A percentile compares a stretch with the other conserved stretches of the same genome.
Conservation (phyloP, 257 asterid species). For the Solanum clarkiae region DNA sequence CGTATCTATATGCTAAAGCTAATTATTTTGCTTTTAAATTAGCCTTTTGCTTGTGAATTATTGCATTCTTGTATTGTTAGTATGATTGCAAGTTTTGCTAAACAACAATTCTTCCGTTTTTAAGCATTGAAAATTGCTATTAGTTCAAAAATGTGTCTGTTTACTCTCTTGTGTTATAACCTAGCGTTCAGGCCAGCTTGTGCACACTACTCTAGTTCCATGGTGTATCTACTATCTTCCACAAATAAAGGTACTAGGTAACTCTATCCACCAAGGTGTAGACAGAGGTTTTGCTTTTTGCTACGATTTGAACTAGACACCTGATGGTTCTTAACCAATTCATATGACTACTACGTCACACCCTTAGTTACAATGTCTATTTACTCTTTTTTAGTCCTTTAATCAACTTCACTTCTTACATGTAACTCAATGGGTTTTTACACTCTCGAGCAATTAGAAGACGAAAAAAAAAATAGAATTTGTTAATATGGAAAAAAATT, state of each 20-base stretch:
- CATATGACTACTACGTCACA: not conserved
- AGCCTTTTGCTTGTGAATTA: not conserved
- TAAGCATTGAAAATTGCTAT: not conserved
- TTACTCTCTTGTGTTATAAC: not conserved
- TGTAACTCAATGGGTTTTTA: not conserved
- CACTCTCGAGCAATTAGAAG: not conserved
- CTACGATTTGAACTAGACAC: not conserved
- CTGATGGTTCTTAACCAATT: not conserved
- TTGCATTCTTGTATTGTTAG: not conserved
- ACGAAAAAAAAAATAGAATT: not conserved
- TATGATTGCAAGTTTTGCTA: not conserved
- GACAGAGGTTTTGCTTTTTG: not conserved
- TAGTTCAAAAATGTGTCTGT: not conserved
- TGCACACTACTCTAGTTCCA: not conserved
- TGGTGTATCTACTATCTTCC: not conserved
- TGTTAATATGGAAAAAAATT: not conserved
- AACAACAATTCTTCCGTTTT: not conserved
- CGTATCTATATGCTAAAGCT: not conserved
- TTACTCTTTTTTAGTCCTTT: not conserved
- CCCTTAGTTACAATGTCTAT: not conserved
- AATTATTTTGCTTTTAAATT: not conserved
- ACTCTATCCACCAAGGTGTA: not conserved
- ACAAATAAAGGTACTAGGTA: not conserved
- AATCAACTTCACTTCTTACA: not conserved
- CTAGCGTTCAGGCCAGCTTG: not conserved